Base-by-base conservation (phyloP, 116 monocot genomes). In the Iris pallida region DNA sequence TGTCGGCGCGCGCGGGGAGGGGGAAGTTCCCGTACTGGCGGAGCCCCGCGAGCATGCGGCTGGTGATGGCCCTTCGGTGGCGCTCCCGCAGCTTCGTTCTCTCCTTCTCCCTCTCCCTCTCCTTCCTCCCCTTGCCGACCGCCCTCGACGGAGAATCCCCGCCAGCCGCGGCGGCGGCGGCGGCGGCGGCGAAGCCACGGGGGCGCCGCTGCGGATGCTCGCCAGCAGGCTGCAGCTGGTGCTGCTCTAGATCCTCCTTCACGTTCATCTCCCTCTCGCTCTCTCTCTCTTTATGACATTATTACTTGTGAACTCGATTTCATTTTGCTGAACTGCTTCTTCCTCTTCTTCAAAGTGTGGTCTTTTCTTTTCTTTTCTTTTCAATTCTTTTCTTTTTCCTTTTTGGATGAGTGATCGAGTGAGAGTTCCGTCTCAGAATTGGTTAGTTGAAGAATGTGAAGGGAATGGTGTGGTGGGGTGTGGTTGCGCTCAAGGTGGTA, bases 21-120 rank as follows among this genome's bases (percentile, higher is more conserved):
- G 80, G 87, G 79, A 90, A 98, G 72, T 92, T 98, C 16, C 93
- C 92, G 66, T 90, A 80, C 80, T 92, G 92, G 6, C 97, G 81
- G 17, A 98, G 88, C 0, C 97, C 97, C 7, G 97, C 79, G 4
- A 98, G 93, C 85, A 98, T 98, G 52, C 93, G 84, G 74, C 90
- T 85, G 7, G 97, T 98, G 78, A 98, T 98, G 60, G 92, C 90
- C 41, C 97, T 72, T 11, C 93, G 81, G 78, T 98, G 97, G 64
- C 97, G 73, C 80, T 90, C 94, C 65, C 94, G 73, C 16, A 94
- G 85, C 85, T 94, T 94, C 68, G 94, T 94, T 63, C 94, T 77
- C 78, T 98, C 97, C 77, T 92, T 87, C 82, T 92, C 90, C 82
- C 77, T 86, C 69, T 89, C 90, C 75, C 71, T 85, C 54, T 67